Percentiles rank a stretch among this genome's conserved stretches.
phyloP scores from a whole-genome alignment of 2,329 filamentous ascomycete genomes.

The Stemphylium lycopersici region DNA sequence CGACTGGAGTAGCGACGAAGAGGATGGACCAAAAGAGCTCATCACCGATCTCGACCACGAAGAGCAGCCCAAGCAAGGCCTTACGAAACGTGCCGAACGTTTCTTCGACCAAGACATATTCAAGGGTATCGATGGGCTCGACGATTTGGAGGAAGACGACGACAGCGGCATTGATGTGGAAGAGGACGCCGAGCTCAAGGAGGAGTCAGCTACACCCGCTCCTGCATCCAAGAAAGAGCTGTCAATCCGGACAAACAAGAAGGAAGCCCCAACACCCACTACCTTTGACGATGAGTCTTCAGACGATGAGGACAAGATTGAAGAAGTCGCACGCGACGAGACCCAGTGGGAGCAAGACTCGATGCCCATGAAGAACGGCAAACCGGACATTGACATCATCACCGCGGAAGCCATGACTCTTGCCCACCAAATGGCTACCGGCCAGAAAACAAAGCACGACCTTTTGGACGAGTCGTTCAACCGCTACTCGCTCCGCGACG shows the following conservation, averaged over 20 bases:
- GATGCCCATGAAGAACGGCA: constrained; percentile 67
- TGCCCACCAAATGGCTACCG: constrained; percentile 87
- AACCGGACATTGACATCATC: constrained; percentile 91
- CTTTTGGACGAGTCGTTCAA: constrained; percentile 92
- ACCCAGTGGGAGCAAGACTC: constrained; percentile 71
- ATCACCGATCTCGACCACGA: constrained; percentile 68
- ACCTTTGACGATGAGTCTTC: constrained; percentile 44
- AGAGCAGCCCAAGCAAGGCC: constrained; percentile 58
- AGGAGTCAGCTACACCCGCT: constrained; percentile 11
- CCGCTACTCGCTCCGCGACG: constrained; percentile 87
- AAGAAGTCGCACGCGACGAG: constrained; percentile 65
- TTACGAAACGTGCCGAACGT: constrained; percentile 83
- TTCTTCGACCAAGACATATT: constrained; percentile 98
- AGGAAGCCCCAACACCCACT: constrained; percentile 17
- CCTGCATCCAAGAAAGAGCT: constrained; percentile 20
- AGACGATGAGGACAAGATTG: constrained; percentile 59
- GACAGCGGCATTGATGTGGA: constrained; percentile 51
- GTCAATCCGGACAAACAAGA: constrained; percentile 27
- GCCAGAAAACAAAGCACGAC: constrained; percentile 78
- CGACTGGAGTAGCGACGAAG: constrained; percentile 67
- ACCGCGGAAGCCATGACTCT: constrained; percentile 99
- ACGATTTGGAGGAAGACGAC: constrained; percentile 60
- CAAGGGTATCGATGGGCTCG: constrained; percentile 74
- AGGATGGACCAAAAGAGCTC: constrained; percentile 58
- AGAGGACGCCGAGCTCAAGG: constrained; percentile 32